These are phyloP conservation scores for Cytospora mali DNA, from an alignment of 2,329 filamentous ascomycete genomes.

Conservation along the genomic window DNA sequence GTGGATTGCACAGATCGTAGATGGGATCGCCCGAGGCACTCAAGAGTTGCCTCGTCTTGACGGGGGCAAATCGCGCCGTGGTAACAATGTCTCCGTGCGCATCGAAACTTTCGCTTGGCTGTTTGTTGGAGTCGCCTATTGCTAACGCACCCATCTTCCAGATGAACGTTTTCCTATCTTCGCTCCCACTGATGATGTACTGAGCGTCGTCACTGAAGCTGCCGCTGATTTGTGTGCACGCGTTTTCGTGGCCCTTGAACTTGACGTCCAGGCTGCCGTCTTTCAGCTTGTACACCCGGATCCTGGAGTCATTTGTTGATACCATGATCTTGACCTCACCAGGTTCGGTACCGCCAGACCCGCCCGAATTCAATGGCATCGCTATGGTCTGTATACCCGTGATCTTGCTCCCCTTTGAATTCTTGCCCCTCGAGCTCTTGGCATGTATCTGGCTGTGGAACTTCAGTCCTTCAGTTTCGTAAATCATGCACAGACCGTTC, in stretches of 20 bases:
- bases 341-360: conserved; percentile 40
- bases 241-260: conserved; percentile 88
- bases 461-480: conserved; percentile 88
- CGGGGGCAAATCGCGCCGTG: conserved; percentile 82
- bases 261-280: conserved; percentile 87
- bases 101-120: conserved; percentile 85
- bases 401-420: conserved; percentile 96
- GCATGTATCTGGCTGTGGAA: conserved; percentile 86
- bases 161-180: conserved; percentile 86
- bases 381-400: conserved; percentile 83
- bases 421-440: conserved; percentile 88
- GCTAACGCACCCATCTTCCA: conserved; percentile 64
- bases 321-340: conserved; percentile 82
- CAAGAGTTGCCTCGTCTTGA: conserved; percentile 74
- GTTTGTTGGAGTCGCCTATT: conserved; percentile 61
- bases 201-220: conserved; percentile 83
- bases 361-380: conserved; percentile 48
- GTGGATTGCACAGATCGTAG: conserved; percentile 96
- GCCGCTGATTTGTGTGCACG: conserved; percentile 86
- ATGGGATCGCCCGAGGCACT: conserved; percentile 85
- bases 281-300: conserved; percentile 84
- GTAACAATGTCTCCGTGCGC: conserved; percentile 89
- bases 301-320: conserved; percentile 91
- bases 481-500: conserved; percentile 84
- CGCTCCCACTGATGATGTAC: conserved; percentile 90